These are phyloP conservation scores for Metschnikowia amazonensis DNA, from an alignment of 805 yeast genomes.

Conservation along the genomic window DNA sequence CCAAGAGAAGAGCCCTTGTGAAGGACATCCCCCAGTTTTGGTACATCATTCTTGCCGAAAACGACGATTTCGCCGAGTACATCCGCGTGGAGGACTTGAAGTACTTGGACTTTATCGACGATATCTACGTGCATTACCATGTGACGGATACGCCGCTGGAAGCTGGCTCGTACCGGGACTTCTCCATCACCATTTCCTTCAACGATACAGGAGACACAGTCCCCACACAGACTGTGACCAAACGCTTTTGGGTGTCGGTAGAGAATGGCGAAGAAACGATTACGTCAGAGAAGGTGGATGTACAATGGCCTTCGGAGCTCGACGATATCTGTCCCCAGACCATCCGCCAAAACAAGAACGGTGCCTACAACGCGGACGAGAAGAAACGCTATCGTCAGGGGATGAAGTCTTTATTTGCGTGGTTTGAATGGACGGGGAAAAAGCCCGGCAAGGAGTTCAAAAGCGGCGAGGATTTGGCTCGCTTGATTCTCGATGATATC, in stretches of 20 bases:
- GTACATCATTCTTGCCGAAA: slow-evolving; percentile 81
- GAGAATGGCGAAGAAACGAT: slow-evolving; percentile 55
- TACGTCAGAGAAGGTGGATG: slow-evolving; percentile 48
- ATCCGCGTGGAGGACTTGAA: slow-evolving; percentile 73
- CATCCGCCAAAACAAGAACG: slow-evolving; percentile 34
- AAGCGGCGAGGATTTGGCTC: slow-evolving; percentile 74
- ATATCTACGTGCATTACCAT: slow-evolving; percentile 58
- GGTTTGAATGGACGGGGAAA: slow-evolving; percentile 81
- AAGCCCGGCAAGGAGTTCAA: slow-evolving; percentile 76
- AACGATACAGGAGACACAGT: slow-evolving; percentile 33
- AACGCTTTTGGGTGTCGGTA: slow-evolving; percentile 48
- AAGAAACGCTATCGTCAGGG: slow-evolving; percentile 63
- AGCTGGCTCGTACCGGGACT: slow-evolving; percentile 47
- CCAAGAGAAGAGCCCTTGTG: slow-evolving; percentile 51
- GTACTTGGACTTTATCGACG: slow-evolving; percentile 62
- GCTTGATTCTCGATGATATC: slow-evolving; percentile 69
- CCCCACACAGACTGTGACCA: slow-evolving; percentile 56
- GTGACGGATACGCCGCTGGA: slow-evolving; percentile 27
- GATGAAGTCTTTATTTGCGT: slow-evolving; percentile 81
- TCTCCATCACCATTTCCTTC: slow-evolving; percentile 58
- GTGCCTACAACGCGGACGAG: slow-evolving; percentile 44
- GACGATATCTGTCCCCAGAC: slow-evolving; percentile 51
- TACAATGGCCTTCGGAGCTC: slow-evolving; percentile 70
- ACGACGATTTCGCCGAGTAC: slow-evolving; percentile 80
- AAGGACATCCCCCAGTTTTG: slow-evolving; percentile 70